phyloP scores from a whole-genome alignment of 1,284 basidiomycete species.

The Thecaphora thlaspeos region DNA sequence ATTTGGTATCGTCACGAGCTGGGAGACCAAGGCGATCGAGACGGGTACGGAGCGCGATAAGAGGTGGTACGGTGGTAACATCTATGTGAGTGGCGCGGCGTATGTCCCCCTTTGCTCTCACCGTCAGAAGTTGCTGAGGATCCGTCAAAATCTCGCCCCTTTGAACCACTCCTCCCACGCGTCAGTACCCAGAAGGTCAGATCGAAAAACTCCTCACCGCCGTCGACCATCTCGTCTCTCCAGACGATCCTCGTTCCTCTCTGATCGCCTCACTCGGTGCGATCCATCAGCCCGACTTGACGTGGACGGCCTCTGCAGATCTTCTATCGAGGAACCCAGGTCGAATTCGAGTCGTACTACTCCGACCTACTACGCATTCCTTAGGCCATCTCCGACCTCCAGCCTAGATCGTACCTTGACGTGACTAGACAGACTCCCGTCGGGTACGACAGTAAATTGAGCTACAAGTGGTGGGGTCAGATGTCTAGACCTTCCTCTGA shows the following conservation, averaged over 20 bases:
- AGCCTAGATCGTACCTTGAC: slow-evolving; percentile 16
- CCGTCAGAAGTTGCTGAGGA: no score
- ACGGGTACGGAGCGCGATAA: slow-evolving; percentile 12
- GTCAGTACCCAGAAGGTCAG: background rate
- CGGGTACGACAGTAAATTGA: slow-evolving; percentile 8
- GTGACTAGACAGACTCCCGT: slow-evolving; percentile 8
- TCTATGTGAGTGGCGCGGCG: slow-evolving; percentile 2
- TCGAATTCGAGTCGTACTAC: slow-evolving; percentile 7
- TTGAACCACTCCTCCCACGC: background rate
- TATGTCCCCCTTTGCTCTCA: no score
- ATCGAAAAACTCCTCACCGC: slow-evolving; percentile 9
- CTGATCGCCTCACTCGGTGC: slow-evolving; percentile 5
- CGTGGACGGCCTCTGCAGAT: background rate
- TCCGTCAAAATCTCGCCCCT: no score
- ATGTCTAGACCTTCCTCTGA: no score
- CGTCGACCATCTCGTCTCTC: slow-evolving; percentile 11
- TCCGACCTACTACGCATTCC: slow-evolving; percentile 14
- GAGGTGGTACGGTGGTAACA: slow-evolving; percentile 20
- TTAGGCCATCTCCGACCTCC: slow-evolving; percentile 2
- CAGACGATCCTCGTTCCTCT: slow-evolving; percentile 18
- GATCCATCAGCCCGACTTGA: no score
- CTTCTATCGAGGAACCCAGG: slow-evolving; percentile 18
- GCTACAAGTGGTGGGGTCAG: slow-evolving; percentile 24
- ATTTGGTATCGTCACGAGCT: slow-evolving; percentile 56
- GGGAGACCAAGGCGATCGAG: slow-evolving; percentile 10